Evolutionary conservation across 495 filamentous ascomycete genomes (phyloP).

Genomic region (Neurospora sp.): DNA sequence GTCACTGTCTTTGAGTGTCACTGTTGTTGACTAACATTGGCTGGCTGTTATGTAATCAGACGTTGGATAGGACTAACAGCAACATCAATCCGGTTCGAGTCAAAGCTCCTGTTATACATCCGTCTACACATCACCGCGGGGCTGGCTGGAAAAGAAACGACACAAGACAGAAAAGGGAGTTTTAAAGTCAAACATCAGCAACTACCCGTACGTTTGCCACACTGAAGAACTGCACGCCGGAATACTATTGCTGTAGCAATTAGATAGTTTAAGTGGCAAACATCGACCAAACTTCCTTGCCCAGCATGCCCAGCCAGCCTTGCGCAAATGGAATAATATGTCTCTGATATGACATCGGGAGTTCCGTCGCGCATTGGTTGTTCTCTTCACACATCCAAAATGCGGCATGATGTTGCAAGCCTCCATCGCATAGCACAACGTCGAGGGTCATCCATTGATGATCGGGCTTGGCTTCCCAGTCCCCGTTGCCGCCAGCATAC

Average conservation of each 20-base stretch:
- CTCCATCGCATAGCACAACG: neutral
- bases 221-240: neutral
- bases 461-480: neutral
- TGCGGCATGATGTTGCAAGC: neutral
- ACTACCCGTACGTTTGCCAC: neutral
- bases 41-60: neutral
- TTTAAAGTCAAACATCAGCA: neutral
- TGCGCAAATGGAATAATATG: neutral
- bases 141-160: neutral
- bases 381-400: neutral
- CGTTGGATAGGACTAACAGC: neutral
- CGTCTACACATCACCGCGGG: neutral
- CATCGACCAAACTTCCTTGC: neutral
- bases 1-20: neutral
- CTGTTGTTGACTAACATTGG: neutral
- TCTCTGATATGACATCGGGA: neutral
- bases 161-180: neutral
- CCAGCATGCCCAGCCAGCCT: neutral
- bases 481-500: neutral
- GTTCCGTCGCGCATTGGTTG: neutral
- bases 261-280: neutral
- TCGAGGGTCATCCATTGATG: neutral
- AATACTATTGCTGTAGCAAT: neutral
- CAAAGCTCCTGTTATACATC: neutral
- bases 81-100: neutral